Evolutionary conservation across 306 rosid species (phyloP), one percentile per base, ranked within the genome.

Genomic region (Vachellia collinsii): DNA sequence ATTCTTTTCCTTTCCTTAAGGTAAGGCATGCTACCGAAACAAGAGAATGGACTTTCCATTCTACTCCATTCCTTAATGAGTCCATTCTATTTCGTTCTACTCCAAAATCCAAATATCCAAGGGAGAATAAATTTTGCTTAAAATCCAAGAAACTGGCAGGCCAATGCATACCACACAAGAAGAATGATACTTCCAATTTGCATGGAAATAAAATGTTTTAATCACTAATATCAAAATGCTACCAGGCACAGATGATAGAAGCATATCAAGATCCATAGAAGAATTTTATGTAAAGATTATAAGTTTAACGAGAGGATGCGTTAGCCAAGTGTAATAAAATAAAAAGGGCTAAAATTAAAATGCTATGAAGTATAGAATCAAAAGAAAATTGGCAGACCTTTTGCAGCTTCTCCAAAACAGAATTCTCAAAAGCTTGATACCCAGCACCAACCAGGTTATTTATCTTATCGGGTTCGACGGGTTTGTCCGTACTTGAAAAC

Each of bases 351-450:
- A 43, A 7, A 56, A 58, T 29, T 19, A 25, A 62, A 82, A 20
- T 34, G n/a, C 34, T 38, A 25, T 17, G 17, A 17, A 50, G 8
- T 50, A 16, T 50, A 54, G 11, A 75, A 37, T 25, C 39, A 2
- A 19, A 51, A 78, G 29, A 56, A 29, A 56, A 78, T 70, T 17
- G 68, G 4, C 85, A 78, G 11, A 93, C 99, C 97, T 88, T 89
- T 83, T 88, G 92, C 59, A 93, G 89, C 80, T 93, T 95, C 88
- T 80, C 76, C 70, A 95, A 71, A 74, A 95, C 95, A 82, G 93
- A 82, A 89, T 95, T 90, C 83, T 96, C 98, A 79, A 88, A 92
- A 46, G 97, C 88, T 83, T 90, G 89, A 84, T 87, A 90, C 71
- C 94, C 96, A 54, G 92, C 84, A 72, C 99, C 97, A 13, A 91